phyloP scores from a whole-genome alignment of 2,329 filamentous ascomycete species.

The Aspergillus ruber region DNA sequence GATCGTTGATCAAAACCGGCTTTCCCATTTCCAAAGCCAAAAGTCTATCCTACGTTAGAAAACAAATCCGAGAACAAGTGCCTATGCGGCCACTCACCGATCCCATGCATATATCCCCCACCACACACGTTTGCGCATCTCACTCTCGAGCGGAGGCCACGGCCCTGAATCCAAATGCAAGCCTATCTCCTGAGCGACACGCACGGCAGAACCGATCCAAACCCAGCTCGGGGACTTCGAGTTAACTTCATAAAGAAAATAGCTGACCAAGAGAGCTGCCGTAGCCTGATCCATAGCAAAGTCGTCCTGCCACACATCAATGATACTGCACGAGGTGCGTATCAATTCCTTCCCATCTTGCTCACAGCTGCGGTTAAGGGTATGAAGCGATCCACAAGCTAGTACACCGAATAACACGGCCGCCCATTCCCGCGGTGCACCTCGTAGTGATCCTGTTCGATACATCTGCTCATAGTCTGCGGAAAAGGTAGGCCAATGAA shows the following conservation, averaged over 20 bases:
- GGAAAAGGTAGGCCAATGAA: constrained; percentile 83
- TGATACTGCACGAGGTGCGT: constrained; percentile 61
- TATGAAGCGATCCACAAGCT: constrained; percentile 74
- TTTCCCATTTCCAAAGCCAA: constrained; percentile 74
- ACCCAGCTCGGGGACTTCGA: constrained; percentile 77
- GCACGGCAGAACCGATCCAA: constrained; percentile 74
- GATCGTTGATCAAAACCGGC: constrained; percentile 76
- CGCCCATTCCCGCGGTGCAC: constrained; percentile 63
- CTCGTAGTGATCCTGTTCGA: constrained; percentile 53
- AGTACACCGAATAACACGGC: constrained; percentile 77
- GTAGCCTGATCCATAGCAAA: constrained; percentile 70
- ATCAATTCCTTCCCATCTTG: constrained; percentile 61
- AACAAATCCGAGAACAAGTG: background rate
- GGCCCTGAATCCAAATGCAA: constrained; percentile 69
- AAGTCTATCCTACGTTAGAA: constrained; percentile 42
- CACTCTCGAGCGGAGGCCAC: constrained; percentile 69
- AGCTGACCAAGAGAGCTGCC: constrained; percentile 63
- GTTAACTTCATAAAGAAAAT: constrained; percentile 81
- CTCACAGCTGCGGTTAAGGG: constrained; percentile 50
- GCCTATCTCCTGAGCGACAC: constrained; percentile 75
- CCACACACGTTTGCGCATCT: constrained; percentile 85
- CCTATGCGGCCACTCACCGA: constrained; percentile 47
- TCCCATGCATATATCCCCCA: constrained; percentile 92
- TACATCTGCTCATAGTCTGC: constrained; percentile 72
- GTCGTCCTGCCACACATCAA: constrained; percentile 77